Base-by-base conservation (phyloP, 1,284 basidiomycete species). In the Trichosporon faecale region DNA sequence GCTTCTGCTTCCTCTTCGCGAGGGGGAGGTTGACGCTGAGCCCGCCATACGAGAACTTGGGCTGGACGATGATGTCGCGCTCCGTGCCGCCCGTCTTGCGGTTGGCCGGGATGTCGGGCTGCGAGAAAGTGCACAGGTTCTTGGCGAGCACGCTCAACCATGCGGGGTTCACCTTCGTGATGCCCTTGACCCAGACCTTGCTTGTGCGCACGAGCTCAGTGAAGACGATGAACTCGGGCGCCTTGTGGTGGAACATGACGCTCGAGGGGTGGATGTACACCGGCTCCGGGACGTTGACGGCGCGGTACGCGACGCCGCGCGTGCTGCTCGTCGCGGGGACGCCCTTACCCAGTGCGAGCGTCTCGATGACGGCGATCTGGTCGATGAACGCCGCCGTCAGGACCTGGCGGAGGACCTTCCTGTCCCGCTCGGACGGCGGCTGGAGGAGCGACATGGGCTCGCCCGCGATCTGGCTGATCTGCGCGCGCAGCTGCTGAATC, bases 231-330 rank as follows among this genome's bases (percentile, higher is more conserved):
- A 91, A 98, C 66, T 96, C 92, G 0, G 96, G 94, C 2, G 97
- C 94, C 5, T 89, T 75, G 25, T 76, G 73, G 75, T 88, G 88
- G 74, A 89, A 90, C 23, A 98, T 84, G 12, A 91, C 86, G 14
- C 93, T 96, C 0, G 91, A 91, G 0, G 94, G 93, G 81, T 99
- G 96, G 70, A 99, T 91, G 83, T 89, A 99, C 1, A 95, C 92
- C 75, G 97, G 93, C 76, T 95, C 93, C 18, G 86, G 76, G 40
- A 98, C 87, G 3, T 92, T 92, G 63, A 95, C 81, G 0, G 94
- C 92, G 70, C 88, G 88, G 82, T 99, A 99, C 0, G 94, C 86
- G 8, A 99, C 89, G 16, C 91, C 90, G 71, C 90, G 90, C 0
- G 91, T 88, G 18, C 90, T 92, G 7, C 90, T 86, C 82, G 88